These are phyloP conservation scores for Persicaria maculosa DNA, from an alignment of 148 eudicot species.

Conservation along the genomic window DNA sequence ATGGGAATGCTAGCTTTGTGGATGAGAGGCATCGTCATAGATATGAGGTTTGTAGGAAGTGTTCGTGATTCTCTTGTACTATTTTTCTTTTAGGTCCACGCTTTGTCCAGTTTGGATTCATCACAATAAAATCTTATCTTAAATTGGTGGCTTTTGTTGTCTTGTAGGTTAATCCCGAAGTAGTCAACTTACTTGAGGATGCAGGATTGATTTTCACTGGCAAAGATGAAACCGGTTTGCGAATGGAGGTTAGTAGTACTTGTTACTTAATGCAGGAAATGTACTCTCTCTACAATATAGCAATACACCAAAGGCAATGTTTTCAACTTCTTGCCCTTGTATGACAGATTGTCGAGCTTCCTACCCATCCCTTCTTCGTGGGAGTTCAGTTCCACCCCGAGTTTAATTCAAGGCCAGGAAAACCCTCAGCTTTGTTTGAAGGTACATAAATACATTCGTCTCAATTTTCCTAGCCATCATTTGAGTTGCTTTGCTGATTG, in stretches of 20 bases:
- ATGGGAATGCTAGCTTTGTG: conserved; percentile 61
- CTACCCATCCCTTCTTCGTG: conserved; percentile 67
- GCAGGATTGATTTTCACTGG: conserved; percentile 88
- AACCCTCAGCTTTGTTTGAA: conserved; percentile 81
- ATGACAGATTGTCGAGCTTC: conserved; percentile 76
- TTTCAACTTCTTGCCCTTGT: neutral
- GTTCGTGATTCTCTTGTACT: no score
- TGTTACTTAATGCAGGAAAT: neutral
- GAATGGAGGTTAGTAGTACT: conserved; percentile 77
- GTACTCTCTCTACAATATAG: neutral
- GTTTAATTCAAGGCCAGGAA: conserved; percentile 89
- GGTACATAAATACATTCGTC: conserved; percentile 31
- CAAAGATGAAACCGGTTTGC: conserved; percentile 81
- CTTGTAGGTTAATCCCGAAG: conserved; percentile 78
- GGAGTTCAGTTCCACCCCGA: conserved; percentile 98
- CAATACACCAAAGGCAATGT: no score
- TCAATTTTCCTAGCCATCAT: neutral
- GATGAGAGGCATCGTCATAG: conserved; percentile 98
- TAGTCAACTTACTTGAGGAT: conserved; percentile 65
- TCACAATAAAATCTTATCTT: neutral
- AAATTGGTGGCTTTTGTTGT: neutral
- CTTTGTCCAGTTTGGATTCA: neutral
- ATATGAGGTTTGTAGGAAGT: conserved; percentile 66
- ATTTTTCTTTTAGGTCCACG: no score
- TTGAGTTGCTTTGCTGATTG: neutral